A percentile compares a stretch with the other conserved stretches of the same genome.
These are phyloP conservation scores for Ecytonucleospora hepatopenaei DNA, from an alignment of 371 early-diverging fungal species.

Conservation along the genomic window DNA sequence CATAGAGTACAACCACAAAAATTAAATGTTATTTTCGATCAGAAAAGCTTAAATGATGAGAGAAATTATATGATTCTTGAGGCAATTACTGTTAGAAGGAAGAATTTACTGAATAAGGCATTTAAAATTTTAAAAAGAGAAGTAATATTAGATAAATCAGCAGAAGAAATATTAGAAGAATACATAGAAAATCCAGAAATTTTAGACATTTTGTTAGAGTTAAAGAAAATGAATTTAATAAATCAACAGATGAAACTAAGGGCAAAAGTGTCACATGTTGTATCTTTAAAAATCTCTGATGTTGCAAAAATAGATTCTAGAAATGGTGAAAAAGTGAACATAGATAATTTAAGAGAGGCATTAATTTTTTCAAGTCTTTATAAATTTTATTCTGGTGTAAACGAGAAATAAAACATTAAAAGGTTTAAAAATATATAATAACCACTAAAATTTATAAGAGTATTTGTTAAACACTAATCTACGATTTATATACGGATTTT, in stretches of 20 bases:
- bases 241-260: slow-evolving; percentile 44
- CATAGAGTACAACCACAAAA: slow-evolving; percentile 42
- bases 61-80: slow-evolving; percentile 3
- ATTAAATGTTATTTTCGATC: slow-evolving; percentile 19
- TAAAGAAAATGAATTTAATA: slow-evolving; percentile 28
- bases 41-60: slow-evolving; percentile 18
- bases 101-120: slow-evolving; percentile 24
- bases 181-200: slow-evolving; percentile 23
- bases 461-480: too few species aligned
- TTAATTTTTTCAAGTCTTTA: neutral
- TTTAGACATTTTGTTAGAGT: slow-evolving; percentile 34
- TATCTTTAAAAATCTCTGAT: slow-evolving; percentile 22
- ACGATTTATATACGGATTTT: too few species aligned
- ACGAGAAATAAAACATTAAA: too few species aligned
- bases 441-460: too few species aligned
- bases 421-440: too few species aligned
- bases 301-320: neutral
- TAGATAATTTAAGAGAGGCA: slow-evolving; percentile 10
- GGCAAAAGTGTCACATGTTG: slow-evolving; percentile 32
- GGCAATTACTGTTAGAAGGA: slow-evolving; percentile 10
- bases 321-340: neutral
- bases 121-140: slow-evolving; percentile 8
- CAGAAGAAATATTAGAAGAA: slow-evolving; percentile 24
- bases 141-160: slow-evolving; percentile 1
- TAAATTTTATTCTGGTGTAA: neutral